Evolutionary conservation across 306 rosid species (phyloP), one percentile per base, ranked within the genome.

Genomic region (Acmispon strigosus): DNA sequence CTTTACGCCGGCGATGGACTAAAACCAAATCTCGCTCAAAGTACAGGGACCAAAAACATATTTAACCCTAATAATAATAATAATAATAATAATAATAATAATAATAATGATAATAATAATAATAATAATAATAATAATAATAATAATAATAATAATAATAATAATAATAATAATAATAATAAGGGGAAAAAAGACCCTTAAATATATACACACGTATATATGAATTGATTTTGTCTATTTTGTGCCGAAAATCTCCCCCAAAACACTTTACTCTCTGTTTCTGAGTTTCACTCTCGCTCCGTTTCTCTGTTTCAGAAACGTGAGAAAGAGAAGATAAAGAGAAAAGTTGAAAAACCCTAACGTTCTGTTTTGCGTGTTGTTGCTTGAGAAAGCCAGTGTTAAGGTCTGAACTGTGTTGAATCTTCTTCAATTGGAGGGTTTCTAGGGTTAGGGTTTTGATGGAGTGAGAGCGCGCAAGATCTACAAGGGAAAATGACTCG

Each of bases 391-490:
- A 60, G 32, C 66, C 45, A 44, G 39, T 45, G 44, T 63, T 61
- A 24, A 47, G 73, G 16, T 19, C 3, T 7, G 60, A 47, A 29
- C 58, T 36, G 72, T 34, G 69, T 53, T 27, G 29, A 63, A 62
- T 20, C 53, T 8, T 4, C 72, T 24, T 67, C 82, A 74, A 77
- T 75, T 82, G 20, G 48, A 17, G 72, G 47, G 34, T 41, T 71
- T 70, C 59, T 54, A 56, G 83, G 78, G 71, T 74, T 54, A 56
- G 83, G 78, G 71, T 74, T 82, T 79, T 80, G 29, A 85, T 84
- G 87, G 84, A 81, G 81, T 83, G 81, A 72, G 75, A 76, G 58
- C 68, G 11, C 39, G 50, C 62, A 75, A 86, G 92, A 88, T 91
- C 96, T 87, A 66, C 73, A 60, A 62, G 1, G 8, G 42, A 29